Evolutionary conservation across 176 grass and related monocot species (phyloP).

Genomic region (Puya raimondii): DNA sequence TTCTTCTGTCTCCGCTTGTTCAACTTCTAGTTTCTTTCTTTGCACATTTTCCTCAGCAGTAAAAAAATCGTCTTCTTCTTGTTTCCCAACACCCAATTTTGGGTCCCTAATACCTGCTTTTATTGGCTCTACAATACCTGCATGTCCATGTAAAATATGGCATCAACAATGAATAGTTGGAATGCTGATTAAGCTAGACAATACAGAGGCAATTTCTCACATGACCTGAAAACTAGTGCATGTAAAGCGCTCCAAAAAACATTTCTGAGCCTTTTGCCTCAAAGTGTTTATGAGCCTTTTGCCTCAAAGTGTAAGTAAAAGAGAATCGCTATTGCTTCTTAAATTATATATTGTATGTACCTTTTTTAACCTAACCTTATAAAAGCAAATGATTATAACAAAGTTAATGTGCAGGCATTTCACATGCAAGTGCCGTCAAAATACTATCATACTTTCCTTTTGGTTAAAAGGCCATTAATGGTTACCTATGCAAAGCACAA

Average conservation of each 20-base stretch:
- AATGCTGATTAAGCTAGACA: not conserved
- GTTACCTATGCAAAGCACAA: not conserved
- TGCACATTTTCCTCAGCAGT: slow-evolving; percentile 80
- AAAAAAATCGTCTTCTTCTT: slow-evolving; percentile 97
- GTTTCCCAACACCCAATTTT: slow-evolving; percentile 91
- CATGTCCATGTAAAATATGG: not conserved
- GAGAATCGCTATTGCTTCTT: too few species aligned
- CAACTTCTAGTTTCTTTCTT: slow-evolving; percentile 78
- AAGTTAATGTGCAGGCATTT: too few species aligned
- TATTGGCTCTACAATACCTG: slow-evolving; percentile 89
- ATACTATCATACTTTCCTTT: too few species aligned
- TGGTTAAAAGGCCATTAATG: too few species aligned
- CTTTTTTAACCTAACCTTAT: too few species aligned
- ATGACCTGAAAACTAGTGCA: not conserved
- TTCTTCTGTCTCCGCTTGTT: slow-evolving; percentile 87
- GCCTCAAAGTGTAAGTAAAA: too few species aligned
- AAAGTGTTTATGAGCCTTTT: too few species aligned
- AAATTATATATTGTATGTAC: too few species aligned
- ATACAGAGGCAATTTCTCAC: not conserved
- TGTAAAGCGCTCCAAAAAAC: too few species aligned
- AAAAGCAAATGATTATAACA: too few species aligned
- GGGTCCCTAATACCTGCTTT: slow-evolving; percentile 81
- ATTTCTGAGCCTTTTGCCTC: too few species aligned
- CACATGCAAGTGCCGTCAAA: too few species aligned
- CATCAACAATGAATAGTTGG: not conserved